A percentile compares a stretch with the other conserved stretches of the same genome.
phyloP scores from a whole-genome alignment of 2,329 filamentous ascomycete genomes.

The Leptodontidium sp. region DNA sequence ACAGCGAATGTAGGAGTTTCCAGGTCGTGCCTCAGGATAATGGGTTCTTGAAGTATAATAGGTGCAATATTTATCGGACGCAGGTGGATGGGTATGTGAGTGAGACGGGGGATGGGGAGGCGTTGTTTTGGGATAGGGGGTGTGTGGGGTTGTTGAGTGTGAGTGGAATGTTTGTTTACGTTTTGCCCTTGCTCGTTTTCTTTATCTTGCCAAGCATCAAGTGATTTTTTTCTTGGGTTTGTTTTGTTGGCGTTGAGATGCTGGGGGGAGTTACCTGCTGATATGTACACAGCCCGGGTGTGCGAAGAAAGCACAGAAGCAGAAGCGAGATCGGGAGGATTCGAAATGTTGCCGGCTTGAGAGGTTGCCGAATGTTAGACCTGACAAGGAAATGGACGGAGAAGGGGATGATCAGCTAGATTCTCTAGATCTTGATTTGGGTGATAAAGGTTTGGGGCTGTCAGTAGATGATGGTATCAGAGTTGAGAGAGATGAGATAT shows the following conservation, averaged over 20 bases:
- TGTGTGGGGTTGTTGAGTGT: constrained; percentile 14
- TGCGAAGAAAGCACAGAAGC: neutral
- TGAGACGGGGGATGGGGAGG: neutral
- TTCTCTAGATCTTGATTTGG: neutral
- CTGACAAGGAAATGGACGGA: neutral
- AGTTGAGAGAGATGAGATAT: neutral
- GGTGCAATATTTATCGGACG: constrained; percentile 17
- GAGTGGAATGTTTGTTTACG: neutral
- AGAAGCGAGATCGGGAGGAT: neutral
- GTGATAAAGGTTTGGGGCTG: neutral
- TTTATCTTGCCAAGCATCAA: too few species aligned
- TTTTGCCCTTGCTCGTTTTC: too few species aligned
- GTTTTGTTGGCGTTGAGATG: neutral
- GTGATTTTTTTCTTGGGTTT: neutral
- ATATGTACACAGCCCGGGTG: neutral
- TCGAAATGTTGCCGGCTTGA: neutral
- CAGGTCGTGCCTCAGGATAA: constrained; percentile 18
- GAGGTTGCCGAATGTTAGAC: neutral
- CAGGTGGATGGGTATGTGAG: constrained; percentile 15
- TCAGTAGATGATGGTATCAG: neutral
- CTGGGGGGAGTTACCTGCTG: neutral
- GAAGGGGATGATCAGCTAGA: neutral
- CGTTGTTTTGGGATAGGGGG: constrained; percentile 23
- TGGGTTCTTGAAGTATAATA: neutral
- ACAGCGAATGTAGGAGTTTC: constrained; percentile 4